These are phyloP conservation scores for Yarrowia sp. DNA, from an alignment of 805 yeast species.

Conservation along the genomic window DNA sequence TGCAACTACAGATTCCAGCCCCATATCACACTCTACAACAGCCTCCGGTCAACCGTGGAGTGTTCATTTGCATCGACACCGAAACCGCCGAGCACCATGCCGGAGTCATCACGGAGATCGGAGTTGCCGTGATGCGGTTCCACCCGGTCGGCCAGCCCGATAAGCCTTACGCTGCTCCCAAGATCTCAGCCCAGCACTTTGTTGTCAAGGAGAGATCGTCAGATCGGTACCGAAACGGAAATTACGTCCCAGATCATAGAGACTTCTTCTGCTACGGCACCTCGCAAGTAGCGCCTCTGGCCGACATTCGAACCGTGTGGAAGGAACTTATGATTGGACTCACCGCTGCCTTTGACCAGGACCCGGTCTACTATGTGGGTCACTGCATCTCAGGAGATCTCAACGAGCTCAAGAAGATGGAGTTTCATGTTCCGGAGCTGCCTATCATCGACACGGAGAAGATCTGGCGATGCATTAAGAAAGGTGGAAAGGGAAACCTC, in stretches of 20 bases:
- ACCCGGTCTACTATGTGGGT: slow-evolving; percentile 46
- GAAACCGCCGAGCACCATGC: slow-evolving; percentile 23
- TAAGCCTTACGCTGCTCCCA: neutral
- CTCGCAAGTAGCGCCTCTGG: slow-evolving; percentile 43
- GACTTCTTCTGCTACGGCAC: slow-evolving; percentile 50
- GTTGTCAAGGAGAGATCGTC: slow-evolving; percentile 18
- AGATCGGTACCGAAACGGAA: slow-evolving; percentile 43
- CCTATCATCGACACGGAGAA: slow-evolving; percentile 47
- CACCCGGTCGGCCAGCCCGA: slow-evolving; percentile 17
- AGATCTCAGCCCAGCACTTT: slow-evolving; percentile 20
- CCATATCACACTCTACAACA: neutral
- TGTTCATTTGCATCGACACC: slow-evolving; percentile 25
- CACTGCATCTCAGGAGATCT: slow-evolving; percentile 58
- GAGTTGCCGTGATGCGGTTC: slow-evolving; percentile 31
- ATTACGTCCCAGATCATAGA: slow-evolving; percentile 53
- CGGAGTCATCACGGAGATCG: slow-evolving; percentile 26
- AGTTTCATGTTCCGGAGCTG: slow-evolving; percentile 46
- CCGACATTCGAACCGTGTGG: slow-evolving; percentile 36
- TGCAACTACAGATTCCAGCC: neutral
- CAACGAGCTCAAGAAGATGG: slow-evolving; percentile 47
- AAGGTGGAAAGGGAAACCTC: slow-evolving; percentile 32
- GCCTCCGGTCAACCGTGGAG: slow-evolving; percentile 8
- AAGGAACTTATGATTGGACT: neutral
- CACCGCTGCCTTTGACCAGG: neutral
- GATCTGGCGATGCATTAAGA: slow-evolving; percentile 40